Evolutionary conservation across 2,329 filamentous ascomycete genomes (phyloP).

Genomic region (Hysterium pulicare): DNA sequence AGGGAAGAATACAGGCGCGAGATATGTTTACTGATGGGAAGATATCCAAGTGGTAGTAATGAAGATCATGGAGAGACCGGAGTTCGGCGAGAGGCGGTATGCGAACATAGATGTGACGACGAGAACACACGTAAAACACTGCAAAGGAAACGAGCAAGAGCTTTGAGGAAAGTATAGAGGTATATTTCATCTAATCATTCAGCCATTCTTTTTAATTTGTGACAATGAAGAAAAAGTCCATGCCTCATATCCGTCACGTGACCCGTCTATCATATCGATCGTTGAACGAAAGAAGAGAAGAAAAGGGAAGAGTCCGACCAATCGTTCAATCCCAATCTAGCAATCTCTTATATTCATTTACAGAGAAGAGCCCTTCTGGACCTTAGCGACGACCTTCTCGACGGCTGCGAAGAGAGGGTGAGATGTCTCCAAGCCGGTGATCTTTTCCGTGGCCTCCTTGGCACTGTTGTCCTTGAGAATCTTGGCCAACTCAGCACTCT

Average conservation of each 20-base stretch:
- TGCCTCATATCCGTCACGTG: not conserved
- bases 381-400: conserved; percentile 74
- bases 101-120: too few relatives aligned
- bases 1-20: too few relatives aligned
- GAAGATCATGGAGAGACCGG: too few relatives aligned
- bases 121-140: too few relatives aligned
- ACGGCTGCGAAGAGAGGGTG: conserved; percentile 78
- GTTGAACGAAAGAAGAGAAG: not conserved
- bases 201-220: not conserved
- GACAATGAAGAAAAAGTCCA: not conserved
- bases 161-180: too few relatives aligned
- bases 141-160: too few relatives aligned
- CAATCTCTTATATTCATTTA: not conserved
- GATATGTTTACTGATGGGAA: too few relatives aligned
- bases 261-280: not conserved
- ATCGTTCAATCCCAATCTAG: not conserved
- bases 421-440: conserved; percentile 73
- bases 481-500: conserved; percentile 80
- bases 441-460: conserved; percentile 71
- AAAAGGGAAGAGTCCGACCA: not conserved
- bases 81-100: too few relatives aligned
- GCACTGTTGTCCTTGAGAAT: conserved; percentile 74
- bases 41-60: too few relatives aligned
- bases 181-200: not conserved
- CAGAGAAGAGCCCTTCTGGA: conserved; percentile 53